These are phyloP conservation scores for Diospyros kaki DNA, from an alignment of 148 eudicot species.

Conservation along the genomic window DNA sequence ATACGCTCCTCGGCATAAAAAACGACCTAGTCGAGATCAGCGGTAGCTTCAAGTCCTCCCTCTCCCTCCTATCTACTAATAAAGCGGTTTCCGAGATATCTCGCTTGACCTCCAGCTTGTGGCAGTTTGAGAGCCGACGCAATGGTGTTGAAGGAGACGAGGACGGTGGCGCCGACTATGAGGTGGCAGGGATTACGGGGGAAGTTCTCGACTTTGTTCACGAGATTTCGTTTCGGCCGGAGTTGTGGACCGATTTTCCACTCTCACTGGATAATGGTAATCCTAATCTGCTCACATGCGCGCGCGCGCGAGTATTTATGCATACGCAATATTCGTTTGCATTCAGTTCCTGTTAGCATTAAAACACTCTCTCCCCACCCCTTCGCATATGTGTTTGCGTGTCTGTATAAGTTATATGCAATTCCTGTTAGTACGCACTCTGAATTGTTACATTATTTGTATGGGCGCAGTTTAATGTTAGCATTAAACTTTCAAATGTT, in stretches of 20 bases:
- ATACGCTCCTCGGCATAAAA: conserved; percentile 37
- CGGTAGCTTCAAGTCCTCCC: conserved; percentile 48
- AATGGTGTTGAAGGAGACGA: conserved; percentile 16
- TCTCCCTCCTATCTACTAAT: conserved; percentile 43
- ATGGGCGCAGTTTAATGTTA: no score
- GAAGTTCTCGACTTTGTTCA: conserved; percentile 18
- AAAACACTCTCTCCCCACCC: not conserved
- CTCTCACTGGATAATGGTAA: conserved; percentile 9
- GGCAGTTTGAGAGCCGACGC: conserved; percentile 22
- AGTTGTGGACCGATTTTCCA: conserved; percentile 16
- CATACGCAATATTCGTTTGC: no score
- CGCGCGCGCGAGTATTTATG: no score
- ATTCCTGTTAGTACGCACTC: no score
- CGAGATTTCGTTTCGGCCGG: conserved; percentile 10
- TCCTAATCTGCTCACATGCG: not conserved
- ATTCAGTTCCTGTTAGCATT: not conserved
- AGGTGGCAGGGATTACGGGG: conserved; percentile 14
- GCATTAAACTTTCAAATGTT: no score
- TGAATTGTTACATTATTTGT: no score
- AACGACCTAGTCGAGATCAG: conserved; percentile 71
- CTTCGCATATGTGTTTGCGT: not conserved
- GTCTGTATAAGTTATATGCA: no score
- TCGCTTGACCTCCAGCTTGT: conserved; percentile 50
- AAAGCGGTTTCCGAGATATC: conserved; percentile 43
- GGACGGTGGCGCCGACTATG: conserved; percentile 8